Conservation (phyloP, 1,284 basidiomycete species). For the Cutaneotrichosporon cavernicola region DNA sequence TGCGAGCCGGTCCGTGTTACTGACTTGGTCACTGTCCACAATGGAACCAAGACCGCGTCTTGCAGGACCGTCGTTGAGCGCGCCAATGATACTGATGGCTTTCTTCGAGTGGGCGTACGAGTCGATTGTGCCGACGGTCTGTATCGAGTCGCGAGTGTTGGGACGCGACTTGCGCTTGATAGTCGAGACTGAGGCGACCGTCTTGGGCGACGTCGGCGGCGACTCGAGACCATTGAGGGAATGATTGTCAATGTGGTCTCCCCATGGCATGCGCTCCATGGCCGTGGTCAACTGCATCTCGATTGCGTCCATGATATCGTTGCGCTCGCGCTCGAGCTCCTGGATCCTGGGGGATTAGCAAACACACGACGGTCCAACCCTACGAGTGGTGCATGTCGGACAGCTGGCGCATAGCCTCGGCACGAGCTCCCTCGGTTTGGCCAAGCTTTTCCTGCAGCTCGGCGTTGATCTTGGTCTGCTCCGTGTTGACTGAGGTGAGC, state of each 20-base stretch:
- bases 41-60: conserved; percentile 25
- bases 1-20: conserved; percentile 22
- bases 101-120: conserved; percentile 13
- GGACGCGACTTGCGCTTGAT: conserved; percentile 22
- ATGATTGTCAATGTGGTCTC: conserved; percentile 5
- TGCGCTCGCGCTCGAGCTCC: conserved; percentile 50
- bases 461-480: conserved; percentile 41
- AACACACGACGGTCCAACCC: conserved; percentile 7
- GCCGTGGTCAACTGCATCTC: conserved; percentile 48
- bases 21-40: conserved; percentile 23
- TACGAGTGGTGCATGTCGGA: conserved; percentile 51
- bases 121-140: conserved; percentile 27
- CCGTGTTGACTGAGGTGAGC: conserved; percentile 31
- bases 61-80: conserved; percentile 23
- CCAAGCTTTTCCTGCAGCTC: conserved; percentile 44
- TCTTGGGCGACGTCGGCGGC: conserved; percentile 12
- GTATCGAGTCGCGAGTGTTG: conserved; percentile 28
- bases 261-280: conserved; percentile 30
- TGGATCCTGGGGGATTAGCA: conserved; percentile 37
- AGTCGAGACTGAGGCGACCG: background rate
- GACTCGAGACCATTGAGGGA: conserved; percentile 6
- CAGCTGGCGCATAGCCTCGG: conserved; percentile 50
- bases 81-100: conserved; percentile 30
- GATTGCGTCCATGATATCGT: conserved; percentile 50
- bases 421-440: conserved; percentile 47